Conservation (phyloP, 2,329 filamentous ascomycete genomes). For the Emmonsiellopsis sp. region DNA sequence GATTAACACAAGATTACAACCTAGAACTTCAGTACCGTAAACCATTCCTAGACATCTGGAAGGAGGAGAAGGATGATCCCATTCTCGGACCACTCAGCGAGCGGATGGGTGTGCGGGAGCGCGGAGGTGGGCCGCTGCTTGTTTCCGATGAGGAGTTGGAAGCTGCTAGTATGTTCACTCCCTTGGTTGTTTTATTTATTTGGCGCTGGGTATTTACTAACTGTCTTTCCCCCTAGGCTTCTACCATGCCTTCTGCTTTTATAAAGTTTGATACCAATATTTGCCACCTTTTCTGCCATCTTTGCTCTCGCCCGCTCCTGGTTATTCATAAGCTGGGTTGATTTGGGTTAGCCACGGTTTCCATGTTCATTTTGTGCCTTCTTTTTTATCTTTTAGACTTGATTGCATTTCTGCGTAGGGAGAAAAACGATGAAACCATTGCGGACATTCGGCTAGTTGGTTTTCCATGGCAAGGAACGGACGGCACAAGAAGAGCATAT, state of each 20-base stretch:
- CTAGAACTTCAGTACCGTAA: conserved; percentile 92
- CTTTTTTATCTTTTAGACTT: no score
- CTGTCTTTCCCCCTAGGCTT: conserved; percentile 44
- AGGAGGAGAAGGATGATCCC: conserved; percentile 76
- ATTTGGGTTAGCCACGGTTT: no score
- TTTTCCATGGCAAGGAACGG: no score
- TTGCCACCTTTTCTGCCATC: not conserved
- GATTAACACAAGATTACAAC: conserved; percentile 88
- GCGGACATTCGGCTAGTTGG: no score
- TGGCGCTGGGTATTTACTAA: not conserved
- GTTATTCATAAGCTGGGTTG: no score
- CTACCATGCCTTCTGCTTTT: conserved; percentile 93
- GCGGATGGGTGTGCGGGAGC: conserved; percentile 84
- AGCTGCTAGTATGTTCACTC: conserved; percentile 54
- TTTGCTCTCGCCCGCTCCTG: not conserved
- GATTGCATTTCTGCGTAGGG: no score
- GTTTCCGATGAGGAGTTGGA: conserved; percentile 86
- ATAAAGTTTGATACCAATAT: conserved; percentile 61
- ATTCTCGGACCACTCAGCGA: conserved; percentile 78
- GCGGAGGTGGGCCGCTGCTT: conserved; percentile 55
- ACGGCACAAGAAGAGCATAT: no score
- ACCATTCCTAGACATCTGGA: conserved; percentile 83
- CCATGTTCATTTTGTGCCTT: no score
- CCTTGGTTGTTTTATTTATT: not conserved
- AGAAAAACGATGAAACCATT: no score